Conservation (phyloP, 1,284 basidiomycete species). For the Wallemia hederae region DNA sequence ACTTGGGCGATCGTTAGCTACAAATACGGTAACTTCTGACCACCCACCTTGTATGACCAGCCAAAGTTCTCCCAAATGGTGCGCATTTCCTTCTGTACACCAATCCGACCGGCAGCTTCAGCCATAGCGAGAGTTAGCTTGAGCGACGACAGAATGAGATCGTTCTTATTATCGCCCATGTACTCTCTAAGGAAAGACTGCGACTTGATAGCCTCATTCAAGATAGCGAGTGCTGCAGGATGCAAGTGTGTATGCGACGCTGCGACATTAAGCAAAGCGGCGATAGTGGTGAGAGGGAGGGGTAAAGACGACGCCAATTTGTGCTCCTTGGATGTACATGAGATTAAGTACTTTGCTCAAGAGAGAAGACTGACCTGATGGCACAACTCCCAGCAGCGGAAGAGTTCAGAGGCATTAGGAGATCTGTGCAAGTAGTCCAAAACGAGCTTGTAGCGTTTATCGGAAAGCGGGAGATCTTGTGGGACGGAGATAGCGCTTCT, state of each 20-base stretch:
- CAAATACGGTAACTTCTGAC: constrained; percentile 2
- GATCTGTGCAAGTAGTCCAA: constrained; percentile 30
- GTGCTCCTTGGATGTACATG: constrained; percentile 13
- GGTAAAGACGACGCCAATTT: constrained; percentile 21
- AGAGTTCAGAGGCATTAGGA: constrained; percentile 29
- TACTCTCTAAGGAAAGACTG: constrained; percentile 29
- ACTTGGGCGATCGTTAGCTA: constrained; percentile 18
- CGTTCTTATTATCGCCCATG: constrained; percentile 28
- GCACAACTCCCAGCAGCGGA: constrained; percentile 28
- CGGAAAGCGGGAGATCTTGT: constrained; percentile 21
- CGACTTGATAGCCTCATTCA: constrained; percentile 27
- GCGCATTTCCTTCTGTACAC: constrained; percentile 19
- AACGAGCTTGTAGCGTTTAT: constrained; percentile 27
- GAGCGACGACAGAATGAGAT: constrained; percentile 31
- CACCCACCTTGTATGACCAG: constrained; percentile 39
- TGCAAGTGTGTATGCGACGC: constrained; percentile 36
- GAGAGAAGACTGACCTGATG: constrained; percentile 20
- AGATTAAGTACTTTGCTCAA: constrained; percentile 1
- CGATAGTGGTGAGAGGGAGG: constrained; percentile 25
- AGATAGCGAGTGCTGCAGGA: constrained; percentile 26
- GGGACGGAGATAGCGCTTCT: background rate
- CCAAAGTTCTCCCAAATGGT: constrained; percentile 30
- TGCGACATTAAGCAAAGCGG: constrained; percentile 27
- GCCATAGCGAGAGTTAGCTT: constrained; percentile 32
- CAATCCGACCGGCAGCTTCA: constrained; percentile 30